Percentiles rank a stretch among this genome's conserved stretches.
These are phyloP conservation scores for Flaveria bidentis DNA, from an alignment of 129 eudicot species.

Conservation along the genomic window DNA sequence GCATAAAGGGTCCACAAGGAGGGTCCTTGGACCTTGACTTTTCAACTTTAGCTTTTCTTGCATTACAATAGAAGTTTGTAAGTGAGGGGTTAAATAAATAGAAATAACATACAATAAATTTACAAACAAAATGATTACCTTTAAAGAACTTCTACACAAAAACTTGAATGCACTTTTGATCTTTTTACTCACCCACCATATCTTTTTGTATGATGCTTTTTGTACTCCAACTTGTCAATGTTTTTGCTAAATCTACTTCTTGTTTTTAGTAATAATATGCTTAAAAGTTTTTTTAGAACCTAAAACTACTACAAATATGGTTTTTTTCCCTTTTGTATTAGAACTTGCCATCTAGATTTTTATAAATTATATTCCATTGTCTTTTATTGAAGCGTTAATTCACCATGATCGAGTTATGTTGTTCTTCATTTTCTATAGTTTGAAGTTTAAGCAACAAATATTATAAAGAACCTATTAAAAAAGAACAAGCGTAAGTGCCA, in stretches of 20 bases:
- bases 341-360: not conserved
- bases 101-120: slow-evolving; percentile 25
- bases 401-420: not conserved
- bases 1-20: slow-evolving; percentile 30
- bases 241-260: slow-evolving; percentile 6
- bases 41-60: slow-evolving; percentile 40
- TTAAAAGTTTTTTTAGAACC: not conserved
- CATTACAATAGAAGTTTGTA: slow-evolving; percentile 42
- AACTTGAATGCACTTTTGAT: slow-evolving; percentile 41
- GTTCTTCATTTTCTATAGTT: not conserved
- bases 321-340: not conserved
- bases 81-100: slow-evolving; percentile 22
- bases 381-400: not conserved
- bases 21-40: slow-evolving; percentile 38
- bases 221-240: slow-evolving; percentile 25
- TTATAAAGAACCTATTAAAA: not conserved
- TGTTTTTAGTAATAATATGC: not conserved
- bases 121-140: slow-evolving; percentile 35
- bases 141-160: slow-evolving; percentile 24
- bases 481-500: not conserved
- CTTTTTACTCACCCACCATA: slow-evolving; percentile 42
- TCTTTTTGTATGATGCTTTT: slow-evolving; percentile 29
- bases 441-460: not conserved
- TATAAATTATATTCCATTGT: not conserved
- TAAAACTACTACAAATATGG: not conserved